Base-by-base conservation (phyloP, 164 flowering plant species). In the Hamamelis virginiana region DNA sequence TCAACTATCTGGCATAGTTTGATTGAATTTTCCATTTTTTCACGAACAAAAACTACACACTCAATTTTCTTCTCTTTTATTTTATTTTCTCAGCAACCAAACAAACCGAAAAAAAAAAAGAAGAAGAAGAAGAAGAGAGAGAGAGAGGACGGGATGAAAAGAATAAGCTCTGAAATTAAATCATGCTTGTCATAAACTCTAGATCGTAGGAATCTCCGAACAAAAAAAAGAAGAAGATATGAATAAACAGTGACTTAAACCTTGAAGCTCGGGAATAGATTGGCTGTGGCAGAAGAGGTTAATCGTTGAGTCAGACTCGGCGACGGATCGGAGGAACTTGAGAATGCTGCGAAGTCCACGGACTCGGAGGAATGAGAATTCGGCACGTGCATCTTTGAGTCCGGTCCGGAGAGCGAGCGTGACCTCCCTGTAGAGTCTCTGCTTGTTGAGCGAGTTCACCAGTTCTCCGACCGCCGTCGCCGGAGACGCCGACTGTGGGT, bases 311-410 rank as follows among this genome's bases (percentile, higher is more conserved):
- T 91, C 94, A 14, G 94, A 91, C n/a, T 86, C 80, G 33, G 98
- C 82, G 41, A 93, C 85, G 63, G 92, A 91, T 68, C 77, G 84
- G 75, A 96, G 91, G 81, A 87, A 89, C 47, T 88, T 91, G 77
- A 93, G 91, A 57, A 91, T 77, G 71, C 70, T 76, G 51, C 91
- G 93, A 58, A 93, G 98, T 47, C 90, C 98, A 11, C 91, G 87
- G 51, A 88, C 75, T 1, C 98, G 92, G 75, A 96, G 91, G 80
- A 93, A 96, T 0, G 97, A 90, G 90, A 96, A 91, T 70, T 96
- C 96, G 62, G 99, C 95, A 6, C 84, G 74, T 8, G 97, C 92
- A 43, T 96, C 97, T 44, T 86, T 71, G 72, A 96, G 90, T 2
- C 97, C 98, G 22, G 88, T 83, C 0, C 92, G 89, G 28, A 96